Evolutionary conservation across 352 stramenopile genomes (phyloP).

Genomic region (Poterioochromonas sp.): DNA sequence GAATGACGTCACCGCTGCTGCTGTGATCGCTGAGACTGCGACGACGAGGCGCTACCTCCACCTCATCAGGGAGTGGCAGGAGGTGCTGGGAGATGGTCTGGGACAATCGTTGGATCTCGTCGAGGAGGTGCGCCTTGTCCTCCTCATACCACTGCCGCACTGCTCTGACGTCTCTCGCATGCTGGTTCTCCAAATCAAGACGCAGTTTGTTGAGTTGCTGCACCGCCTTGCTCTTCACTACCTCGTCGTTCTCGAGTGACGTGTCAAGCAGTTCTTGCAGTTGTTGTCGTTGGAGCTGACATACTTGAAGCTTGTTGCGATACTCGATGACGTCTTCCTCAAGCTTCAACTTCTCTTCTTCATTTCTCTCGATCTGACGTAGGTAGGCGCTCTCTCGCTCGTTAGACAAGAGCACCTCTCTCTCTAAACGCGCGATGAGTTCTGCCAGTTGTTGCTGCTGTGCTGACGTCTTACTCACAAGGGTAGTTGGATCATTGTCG

Average conservation of each 20-base stretch:
- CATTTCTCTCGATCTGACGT: slow-evolving; percentile 11
- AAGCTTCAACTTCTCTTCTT: slow-evolving; percentile 14
- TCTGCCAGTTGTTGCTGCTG: slow-evolving; percentile 8
- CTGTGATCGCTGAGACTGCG: slow-evolving; percentile 7
- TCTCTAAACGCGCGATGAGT: slow-evolving; percentile 10
- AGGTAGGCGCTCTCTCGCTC: slow-evolving; percentile 5
- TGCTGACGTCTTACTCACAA: slow-evolving; percentile 11
- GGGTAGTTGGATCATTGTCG: slow-evolving; percentile 10
- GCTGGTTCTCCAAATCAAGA: slow-evolving; percentile 11
- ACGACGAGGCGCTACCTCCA: slow-evolving; percentile 1
- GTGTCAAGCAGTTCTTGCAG: slow-evolving; percentile 10
- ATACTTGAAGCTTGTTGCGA: slow-evolving; percentile 13
- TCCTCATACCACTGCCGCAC: slow-evolving; percentile 7
- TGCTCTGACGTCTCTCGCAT: slow-evolving; percentile 8
- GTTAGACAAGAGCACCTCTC: slow-evolving; percentile 10
- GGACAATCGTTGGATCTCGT: slow-evolving; percentile 10
- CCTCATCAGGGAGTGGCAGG: slow-evolving; percentile 5
- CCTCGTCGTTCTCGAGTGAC: slow-evolving; percentile 7
- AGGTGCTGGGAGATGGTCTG: slow-evolving; percentile 7
- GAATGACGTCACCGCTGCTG: slow-evolving; percentile 7
- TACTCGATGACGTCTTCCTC: slow-evolving; percentile 10
- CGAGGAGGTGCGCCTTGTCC: slow-evolving; percentile 4
- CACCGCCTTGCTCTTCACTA: slow-evolving; percentile 8
- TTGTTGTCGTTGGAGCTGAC: slow-evolving; percentile 10
- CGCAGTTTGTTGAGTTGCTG: slow-evolving; percentile 10